phyloP scores from a whole-genome alignment of 257 asterid genomes.

The Gentiana straminea region DNA sequence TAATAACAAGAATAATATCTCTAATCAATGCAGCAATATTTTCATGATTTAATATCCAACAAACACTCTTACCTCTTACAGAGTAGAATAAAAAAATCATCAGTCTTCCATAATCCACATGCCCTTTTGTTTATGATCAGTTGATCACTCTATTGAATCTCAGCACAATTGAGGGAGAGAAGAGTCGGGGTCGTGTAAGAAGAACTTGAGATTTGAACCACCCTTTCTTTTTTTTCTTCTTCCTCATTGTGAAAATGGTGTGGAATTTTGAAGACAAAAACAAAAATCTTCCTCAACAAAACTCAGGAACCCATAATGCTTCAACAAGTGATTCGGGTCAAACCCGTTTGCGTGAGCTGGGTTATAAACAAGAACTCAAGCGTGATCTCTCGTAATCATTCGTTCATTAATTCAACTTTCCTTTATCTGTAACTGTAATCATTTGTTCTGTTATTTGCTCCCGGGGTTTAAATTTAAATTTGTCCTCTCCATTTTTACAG shows the following conservation, averaged over 20 bases:
- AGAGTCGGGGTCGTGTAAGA: neutral
- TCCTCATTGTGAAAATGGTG: constrained; percentile 6
- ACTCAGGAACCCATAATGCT: constrained; percentile 20
- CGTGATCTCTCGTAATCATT: constrained; percentile 86
- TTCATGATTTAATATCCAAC: too few species aligned
- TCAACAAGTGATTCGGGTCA: constrained; percentile 52
- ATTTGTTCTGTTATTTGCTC: neutral
- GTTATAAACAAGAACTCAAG: constrained; percentile 98
- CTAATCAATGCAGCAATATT: too few species aligned
- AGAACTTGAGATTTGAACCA: neutral
- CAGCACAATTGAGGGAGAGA: neutral
- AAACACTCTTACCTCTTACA: too few species aligned
- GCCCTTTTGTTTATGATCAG: too few species aligned
- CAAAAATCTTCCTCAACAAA: constrained; percentile 21
- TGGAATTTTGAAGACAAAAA: constrained; percentile 23
- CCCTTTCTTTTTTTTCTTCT: too few species aligned
- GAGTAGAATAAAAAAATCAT: too few species aligned
- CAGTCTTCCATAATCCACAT: too few species aligned
- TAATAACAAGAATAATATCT: too few species aligned
- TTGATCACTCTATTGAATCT: too few species aligned
- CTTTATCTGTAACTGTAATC: neutral
- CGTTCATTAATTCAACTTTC: neutral
- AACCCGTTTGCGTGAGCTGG: constrained; percentile 78
- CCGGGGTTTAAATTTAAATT: neutral
- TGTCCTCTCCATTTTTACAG: constrained; percentile 25